Base-by-base conservation (phyloP, 1,139 yeast species). In the Kluyveromyces marxianus region DNA sequence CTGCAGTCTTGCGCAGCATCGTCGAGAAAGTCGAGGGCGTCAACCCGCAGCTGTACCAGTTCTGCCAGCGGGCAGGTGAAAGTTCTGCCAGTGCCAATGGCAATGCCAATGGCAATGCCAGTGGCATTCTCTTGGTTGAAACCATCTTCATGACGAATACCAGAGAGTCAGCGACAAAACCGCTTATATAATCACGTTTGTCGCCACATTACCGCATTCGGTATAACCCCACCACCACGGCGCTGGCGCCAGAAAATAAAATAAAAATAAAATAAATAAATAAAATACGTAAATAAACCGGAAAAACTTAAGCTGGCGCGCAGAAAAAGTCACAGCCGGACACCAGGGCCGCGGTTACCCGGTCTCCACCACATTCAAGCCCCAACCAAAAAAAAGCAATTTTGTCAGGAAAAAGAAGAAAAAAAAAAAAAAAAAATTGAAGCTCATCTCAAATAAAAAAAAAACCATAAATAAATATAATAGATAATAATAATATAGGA, bases 11-110 rank as follows among this genome's bases (percentile, higher is more conserved):
- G 52, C 86, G 83, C 67, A 79, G 79, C 54, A 78, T 87, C 44
- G 95, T 83, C 36, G 76, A 83, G 53, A 90, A 89, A 39, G 85
- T 87, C 47, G 86, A 90, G 3, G 95, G 95, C 42, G 78, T 95
- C 42, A 82, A 79, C 63, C 96, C 96, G 25, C 86, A 77, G 67
- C 83, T 88, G 55, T 88, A 85, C 66, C 96, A 87, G 68, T 88
- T 76, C 68, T 75, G 83, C 61, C 86, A 86, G 66, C 69, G 71
- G 14, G 49, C 58, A 8, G 45, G 49, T 10, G 56, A 49, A 36
- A 14, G 21, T 14, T 14, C 21, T 14, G 21, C 21, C 21, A 14
- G 21, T 14, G 21, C 21, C 21, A 14, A 14, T 14, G 21, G 21
- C 21, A 14, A 14, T 14, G 21, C 21, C 21, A 14, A 14, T 14